A percentile compares a stretch with the other conserved stretches of the same genome.
Conservation (phyloP, 1,284 basidiomycete species). For the Cutaneotrichosporon cutaneum region DNA sequence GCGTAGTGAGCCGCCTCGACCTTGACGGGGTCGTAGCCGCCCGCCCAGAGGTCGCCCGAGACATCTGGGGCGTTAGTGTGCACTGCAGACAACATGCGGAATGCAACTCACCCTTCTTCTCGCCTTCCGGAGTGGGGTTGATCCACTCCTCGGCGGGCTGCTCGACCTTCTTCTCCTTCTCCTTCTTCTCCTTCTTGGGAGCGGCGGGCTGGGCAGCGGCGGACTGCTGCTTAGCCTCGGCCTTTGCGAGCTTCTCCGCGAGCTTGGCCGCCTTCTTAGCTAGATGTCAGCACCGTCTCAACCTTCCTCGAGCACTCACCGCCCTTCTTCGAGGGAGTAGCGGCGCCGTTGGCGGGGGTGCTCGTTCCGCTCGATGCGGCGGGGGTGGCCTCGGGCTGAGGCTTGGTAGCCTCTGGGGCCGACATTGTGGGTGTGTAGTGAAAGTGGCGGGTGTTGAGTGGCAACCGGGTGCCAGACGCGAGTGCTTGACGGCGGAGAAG, state of each 20-base stretch:
- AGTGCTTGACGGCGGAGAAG: constrained; percentile 1
- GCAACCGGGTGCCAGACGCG: constrained; percentile 3
- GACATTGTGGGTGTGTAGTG: constrained; percentile 26
- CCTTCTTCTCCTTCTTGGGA: constrained; percentile 72
- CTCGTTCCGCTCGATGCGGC: constrained; percentile 16
- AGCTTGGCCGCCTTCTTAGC: constrained; percentile 70
- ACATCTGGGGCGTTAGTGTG: constrained; percentile 63
- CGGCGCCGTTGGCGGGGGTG: constrained; percentile 17
- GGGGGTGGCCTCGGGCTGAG: constrained; percentile 34
- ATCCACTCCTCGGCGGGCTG: constrained; percentile 67
- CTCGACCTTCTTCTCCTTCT: constrained; percentile 63
- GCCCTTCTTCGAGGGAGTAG: constrained; percentile 41
- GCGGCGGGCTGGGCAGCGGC: constrained; percentile 49
- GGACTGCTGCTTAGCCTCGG: constrained; percentile 59
- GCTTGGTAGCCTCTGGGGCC: constrained; percentile 35
- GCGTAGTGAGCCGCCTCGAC: constrained; percentile 98
- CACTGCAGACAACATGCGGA: neutral
- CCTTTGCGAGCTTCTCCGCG: constrained; percentile 61
- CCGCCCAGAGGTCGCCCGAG: constrained; percentile 70
- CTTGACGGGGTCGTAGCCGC: constrained; percentile 90
- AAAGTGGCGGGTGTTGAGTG: constrained; percentile 5
- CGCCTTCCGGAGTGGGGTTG: constrained; percentile 78
- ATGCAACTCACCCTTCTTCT: constrained; percentile 77
- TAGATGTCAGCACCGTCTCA: constrained; percentile 30
- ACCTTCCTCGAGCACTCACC: constrained; percentile 43